A percentile compares a stretch with the other conserved stretches of the same genome.
These are phyloP conservation scores for Microsporum audouinii DNA, from an alignment of 2,329 filamentous ascomycete genomes.

Conservation along the genomic window DNA sequence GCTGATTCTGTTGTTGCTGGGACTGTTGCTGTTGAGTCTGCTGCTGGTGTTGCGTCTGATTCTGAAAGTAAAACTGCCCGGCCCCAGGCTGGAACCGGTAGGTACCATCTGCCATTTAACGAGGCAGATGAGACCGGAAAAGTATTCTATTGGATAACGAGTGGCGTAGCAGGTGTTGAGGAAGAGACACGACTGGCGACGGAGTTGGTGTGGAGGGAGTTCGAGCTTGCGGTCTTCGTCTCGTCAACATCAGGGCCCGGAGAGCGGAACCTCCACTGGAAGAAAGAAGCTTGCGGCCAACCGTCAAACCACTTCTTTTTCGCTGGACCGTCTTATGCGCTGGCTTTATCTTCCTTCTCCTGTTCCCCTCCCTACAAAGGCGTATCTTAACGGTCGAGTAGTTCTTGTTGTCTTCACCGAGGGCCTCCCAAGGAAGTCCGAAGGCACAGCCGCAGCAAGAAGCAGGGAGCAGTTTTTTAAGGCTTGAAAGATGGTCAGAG, in stretches of 20 bases:
- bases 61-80: slow-evolving; percentile 40
- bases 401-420: neutral
- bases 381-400: neutral
- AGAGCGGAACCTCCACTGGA: slow-evolving; percentile 19
- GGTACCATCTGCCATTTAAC: slow-evolving; percentile 46
- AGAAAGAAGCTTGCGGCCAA: neutral
- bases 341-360: neutral
- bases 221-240: slow-evolving; percentile 37
- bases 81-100: slow-evolving; percentile 44
- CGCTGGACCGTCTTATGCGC: neutral
- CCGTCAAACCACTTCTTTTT: neutral
- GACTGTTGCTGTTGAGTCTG: slow-evolving; percentile 31
- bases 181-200: slow-evolving; percentile 13
- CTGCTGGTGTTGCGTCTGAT: slow-evolving; percentile 30
- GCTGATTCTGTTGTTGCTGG: neutral
- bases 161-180: slow-evolving; percentile 14
- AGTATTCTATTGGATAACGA: slow-evolving; percentile 17
- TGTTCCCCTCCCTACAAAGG: neutral
- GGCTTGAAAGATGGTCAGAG: neutral
- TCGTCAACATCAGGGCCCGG: slow-evolving; percentile 38
- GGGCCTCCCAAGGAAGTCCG: neutral
- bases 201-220: slow-evolving; percentile 25
- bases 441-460: neutral
- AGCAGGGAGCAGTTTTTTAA: neutral
- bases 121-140: slow-evolving; percentile 36